A percentile compares a stretch with the other conserved stretches of the same genome.
phyloP scores from a whole-genome alignment of 257 asterid species.

The Solanum lycopersicoides region DNA sequence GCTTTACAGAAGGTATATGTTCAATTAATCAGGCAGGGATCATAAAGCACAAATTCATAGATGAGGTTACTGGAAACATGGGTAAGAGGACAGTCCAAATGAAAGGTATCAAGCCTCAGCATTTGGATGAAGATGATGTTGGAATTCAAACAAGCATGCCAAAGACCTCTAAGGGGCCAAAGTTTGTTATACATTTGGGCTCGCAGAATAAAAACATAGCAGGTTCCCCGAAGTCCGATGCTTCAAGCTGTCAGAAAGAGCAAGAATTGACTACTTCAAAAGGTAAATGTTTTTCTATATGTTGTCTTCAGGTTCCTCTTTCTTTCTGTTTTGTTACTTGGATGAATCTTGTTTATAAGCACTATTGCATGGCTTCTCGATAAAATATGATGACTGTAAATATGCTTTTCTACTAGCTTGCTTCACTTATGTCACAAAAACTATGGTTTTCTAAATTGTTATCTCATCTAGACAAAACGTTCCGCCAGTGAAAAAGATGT shows the following conservation, averaged over 20 bases:
- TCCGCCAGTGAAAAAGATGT: background rate
- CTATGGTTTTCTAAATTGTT: background rate
- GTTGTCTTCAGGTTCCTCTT: background rate
- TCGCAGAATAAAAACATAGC: conserved; percentile 44
- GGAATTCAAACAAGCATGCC: conserved; percentile 32
- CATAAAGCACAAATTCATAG: conserved; percentile 40
- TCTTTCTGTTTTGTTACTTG: background rate
- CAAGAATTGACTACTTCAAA: conserved; percentile 43
- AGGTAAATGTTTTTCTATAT: conserved; percentile 26
- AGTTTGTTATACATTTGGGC: conserved; percentile 94
- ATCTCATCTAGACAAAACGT: background rate
- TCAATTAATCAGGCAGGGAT: conserved; percentile 35
- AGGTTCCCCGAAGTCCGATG: conserved; percentile 51
- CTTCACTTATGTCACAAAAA: background rate
- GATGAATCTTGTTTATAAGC: background rate
- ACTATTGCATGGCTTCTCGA: background rate
- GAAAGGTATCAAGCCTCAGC: conserved; percentile 44
- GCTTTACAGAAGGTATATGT: conserved; percentile 33
- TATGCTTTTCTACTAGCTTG: background rate
- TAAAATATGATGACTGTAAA: background rate
- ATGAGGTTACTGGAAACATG: conserved; percentile 39
- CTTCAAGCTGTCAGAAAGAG: conserved; percentile 45
- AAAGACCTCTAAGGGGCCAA: conserved; percentile 54
- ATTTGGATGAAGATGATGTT: conserved; percentile 20
- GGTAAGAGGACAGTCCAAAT: conserved; percentile 47